Evolutionary conservation across 495 filamentous ascomycete species (phyloP), one percentile per base, ranked within the genome.

Genomic region (Neurospora sp.): DNA sequence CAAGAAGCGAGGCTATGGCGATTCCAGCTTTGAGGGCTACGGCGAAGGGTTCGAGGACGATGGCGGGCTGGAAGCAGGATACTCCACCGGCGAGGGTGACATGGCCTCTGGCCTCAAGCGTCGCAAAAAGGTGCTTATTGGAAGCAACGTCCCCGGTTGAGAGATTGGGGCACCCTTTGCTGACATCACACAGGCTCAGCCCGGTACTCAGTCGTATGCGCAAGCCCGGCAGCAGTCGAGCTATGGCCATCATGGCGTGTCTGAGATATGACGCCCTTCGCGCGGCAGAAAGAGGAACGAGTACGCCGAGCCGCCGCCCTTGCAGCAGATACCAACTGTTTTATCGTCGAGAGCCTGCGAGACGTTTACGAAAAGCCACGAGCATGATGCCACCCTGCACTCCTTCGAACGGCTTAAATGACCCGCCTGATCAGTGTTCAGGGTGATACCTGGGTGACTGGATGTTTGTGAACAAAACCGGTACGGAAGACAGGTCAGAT

Each of bases 1-100:
- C 71, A 87, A 86, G 82, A 87, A 85, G 79, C 80, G 85, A 74
- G 83, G 83, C 72, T 89, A 85, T 76, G 83, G 84, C 66, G 87
- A 88, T 75, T 84, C 81, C 72, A 89, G 85, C 76, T 89, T 83
- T 76, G 87, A 89, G 73, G 87, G 87, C 59, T 89, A 89, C 76
- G 86, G 85, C 34, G 87, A 89, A 72, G 85, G 87, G 24, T 88
- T 76, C 69, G 81, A 79, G 2, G 87, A 88, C 71, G 85, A 87
- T 71, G 74, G 76, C 1, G 85, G 84, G 37, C 73, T 78, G 69
- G 83, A 82, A 8, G 76, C 79, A 0, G 86, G 86, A 24, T 88
- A 88, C 70, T 88, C 86, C 45, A 87, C 85, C 28, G 84, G 83
- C 45, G 86, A 87, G 72, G 86, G 83, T 38, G 86, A 87, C 36